Evolutionary conservation across 2,329 filamentous ascomycete genomes (phyloP).

Genomic region (Penicillium palitans): DNA sequence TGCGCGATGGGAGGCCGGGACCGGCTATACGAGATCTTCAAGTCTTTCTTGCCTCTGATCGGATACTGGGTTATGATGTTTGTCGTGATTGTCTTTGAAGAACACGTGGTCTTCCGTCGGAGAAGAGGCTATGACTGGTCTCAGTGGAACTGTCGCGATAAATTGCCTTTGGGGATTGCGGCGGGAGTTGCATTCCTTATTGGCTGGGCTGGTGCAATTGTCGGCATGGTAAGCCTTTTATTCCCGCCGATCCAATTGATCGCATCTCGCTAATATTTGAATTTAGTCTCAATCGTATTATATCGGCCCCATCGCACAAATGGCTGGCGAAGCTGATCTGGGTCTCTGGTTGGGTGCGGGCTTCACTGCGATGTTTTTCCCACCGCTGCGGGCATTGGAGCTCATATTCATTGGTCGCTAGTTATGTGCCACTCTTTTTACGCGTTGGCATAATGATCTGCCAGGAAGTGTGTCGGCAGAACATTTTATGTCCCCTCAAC

Average conservation of each 20-base stretch:
- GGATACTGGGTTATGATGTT: conserved; percentile 50
- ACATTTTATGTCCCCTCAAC: not conserved
- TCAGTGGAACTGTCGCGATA: conserved; percentile 40
- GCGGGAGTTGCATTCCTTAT: conserved; percentile 40
- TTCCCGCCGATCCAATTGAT: not conserved
- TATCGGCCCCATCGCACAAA: conserved; percentile 38
- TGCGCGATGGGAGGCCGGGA: conserved; percentile 49
- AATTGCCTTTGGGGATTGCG: conserved; percentile 45
- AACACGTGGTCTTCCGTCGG: conserved; percentile 46
- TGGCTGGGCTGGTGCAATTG: conserved; percentile 44
- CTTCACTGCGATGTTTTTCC: conserved; percentile 39
- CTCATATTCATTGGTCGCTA: conserved; percentile 31
- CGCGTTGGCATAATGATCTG: not conserved
- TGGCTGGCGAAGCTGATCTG: conserved; percentile 38
- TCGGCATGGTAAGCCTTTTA: conserved; percentile 39
- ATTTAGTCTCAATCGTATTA: conserved; percentile 42
- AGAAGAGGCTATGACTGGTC: conserved; percentile 43
- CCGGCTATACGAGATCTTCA: conserved; percentile 46
- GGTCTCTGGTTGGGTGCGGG: conserved; percentile 40
- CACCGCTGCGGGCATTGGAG: conserved; percentile 39
- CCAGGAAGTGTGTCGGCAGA: not conserved
- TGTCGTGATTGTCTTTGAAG: conserved; percentile 45
- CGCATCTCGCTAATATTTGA: not conserved
- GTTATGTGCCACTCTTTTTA: not conserved
- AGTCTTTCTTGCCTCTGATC: conserved; percentile 49